Conservation (phyloP, 1,284 basidiomycete species). For the Austroboletus olivaceoglutinosus region DNA sequence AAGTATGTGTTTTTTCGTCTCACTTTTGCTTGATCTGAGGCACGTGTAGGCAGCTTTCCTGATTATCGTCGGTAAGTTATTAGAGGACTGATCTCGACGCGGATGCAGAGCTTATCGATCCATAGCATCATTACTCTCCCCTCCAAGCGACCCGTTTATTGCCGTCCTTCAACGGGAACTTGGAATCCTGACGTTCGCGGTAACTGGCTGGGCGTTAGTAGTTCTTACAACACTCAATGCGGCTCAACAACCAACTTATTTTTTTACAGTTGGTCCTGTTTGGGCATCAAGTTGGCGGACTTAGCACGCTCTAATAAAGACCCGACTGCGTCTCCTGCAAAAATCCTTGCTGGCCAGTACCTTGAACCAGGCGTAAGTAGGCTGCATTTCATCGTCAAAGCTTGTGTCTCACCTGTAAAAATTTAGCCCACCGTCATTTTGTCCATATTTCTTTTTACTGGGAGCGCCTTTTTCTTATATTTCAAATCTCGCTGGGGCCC, state of each 20-base stretch:
- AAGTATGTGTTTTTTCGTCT: constrained; percentile 39
- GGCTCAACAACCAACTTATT: not conserved
- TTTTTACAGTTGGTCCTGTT: constrained; percentile 55
- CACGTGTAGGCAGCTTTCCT: constrained; percentile 58
- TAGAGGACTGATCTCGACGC: not conserved
- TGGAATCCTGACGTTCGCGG: constrained; percentile 53
- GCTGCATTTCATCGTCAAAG: not conserved
- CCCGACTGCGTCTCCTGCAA: constrained; percentile 36
- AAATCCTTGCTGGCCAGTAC: constrained; percentile 51
- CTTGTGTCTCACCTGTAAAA: constrained; percentile 2
- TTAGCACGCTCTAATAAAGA: constrained; percentile 52
- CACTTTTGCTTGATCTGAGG: constrained; percentile 5
- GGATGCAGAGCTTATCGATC: constrained; percentile 1
- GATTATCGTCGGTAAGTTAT: constrained; percentile 56
- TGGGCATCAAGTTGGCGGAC: constrained; percentile 65
- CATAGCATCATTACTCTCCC: constrained; percentile 62
- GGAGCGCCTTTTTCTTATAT: constrained; percentile 60
- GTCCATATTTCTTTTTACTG: constrained; percentile 65
- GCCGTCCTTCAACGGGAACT: constrained; percentile 68
- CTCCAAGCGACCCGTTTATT: constrained; percentile 67
- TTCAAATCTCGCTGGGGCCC: constrained; percentile 63
- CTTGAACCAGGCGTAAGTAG: constrained; percentile 57
- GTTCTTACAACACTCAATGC: not conserved
- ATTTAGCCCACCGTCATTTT: constrained; percentile 58
- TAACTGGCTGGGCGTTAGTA: constrained; percentile 63